These are phyloP conservation scores for Kandelia obovata DNA, from an alignment of 345 rosid genomes.

Conservation along the genomic window DNA sequence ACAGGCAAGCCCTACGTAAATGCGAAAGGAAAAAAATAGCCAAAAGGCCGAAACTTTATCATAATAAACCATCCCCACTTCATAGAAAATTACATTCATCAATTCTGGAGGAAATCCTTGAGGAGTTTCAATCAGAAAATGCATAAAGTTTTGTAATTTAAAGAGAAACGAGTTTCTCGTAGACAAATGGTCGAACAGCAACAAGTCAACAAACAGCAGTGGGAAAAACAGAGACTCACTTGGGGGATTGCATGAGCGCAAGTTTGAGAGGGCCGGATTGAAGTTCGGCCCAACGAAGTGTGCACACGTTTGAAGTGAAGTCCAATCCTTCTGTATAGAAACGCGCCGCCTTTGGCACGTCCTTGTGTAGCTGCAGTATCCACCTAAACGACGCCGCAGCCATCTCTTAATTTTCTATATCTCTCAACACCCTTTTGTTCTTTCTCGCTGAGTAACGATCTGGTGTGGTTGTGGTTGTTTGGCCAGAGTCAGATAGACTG, in stretches of 20 bases:
- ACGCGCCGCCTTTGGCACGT: conserved; percentile 81
- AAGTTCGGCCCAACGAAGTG: conserved; percentile 90
- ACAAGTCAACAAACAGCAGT: conserved; percentile 3
- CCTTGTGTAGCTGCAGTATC: conserved; percentile 89
- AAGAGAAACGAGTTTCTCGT: not conserved
- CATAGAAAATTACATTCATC: no score
- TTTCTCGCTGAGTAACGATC: no score
- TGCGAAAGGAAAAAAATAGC: not conserved
- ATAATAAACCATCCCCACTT: not conserved
- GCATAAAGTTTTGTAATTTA: no score
- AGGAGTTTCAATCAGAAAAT: no score
- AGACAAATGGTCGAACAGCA: conserved; percentile 53
- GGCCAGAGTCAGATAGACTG: no score
- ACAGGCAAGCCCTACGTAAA: not conserved
- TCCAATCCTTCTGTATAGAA: conserved; percentile 86
- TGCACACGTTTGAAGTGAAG: conserved; percentile 70
- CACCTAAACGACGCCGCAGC: conserved; percentile 73
- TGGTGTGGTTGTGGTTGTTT: no score
- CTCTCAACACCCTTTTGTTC: not conserved
- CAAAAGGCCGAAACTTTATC: not conserved
- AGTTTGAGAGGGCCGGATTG: conserved; percentile 84
- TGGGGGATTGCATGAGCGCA: conserved; percentile 69
- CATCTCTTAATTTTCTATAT: conserved; percentile 29
- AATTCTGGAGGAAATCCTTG: no score
- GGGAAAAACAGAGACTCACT: conserved; percentile 30